Evolutionary conservation across 2,329 filamentous ascomycete genomes (phyloP).

Genomic region (Apiospora sp.): DNA sequence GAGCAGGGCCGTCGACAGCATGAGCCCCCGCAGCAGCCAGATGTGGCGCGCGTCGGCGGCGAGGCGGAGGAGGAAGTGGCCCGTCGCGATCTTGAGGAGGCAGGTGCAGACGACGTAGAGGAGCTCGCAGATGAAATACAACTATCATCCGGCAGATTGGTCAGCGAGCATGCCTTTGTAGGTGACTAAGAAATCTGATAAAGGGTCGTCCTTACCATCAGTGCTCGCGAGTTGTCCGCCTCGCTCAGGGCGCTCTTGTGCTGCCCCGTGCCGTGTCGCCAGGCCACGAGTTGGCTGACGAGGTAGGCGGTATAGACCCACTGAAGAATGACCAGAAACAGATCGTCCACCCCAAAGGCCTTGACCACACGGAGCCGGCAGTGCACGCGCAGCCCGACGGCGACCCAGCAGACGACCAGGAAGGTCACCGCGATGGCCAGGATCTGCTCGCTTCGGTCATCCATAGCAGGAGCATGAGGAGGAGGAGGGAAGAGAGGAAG

Average conservation of each 20-base stretch:
- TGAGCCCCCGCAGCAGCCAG: slow-evolving; percentile 23
- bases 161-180: no score
- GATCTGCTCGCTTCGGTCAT: slow-evolving; percentile 9
- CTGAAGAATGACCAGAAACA: background rate
- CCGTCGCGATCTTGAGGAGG: slow-evolving; percentile 24
- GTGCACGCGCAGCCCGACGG: slow-evolving; percentile 12
- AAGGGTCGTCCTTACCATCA: slow-evolving; percentile 1
- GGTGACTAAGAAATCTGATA: no score
- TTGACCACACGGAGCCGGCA: slow-evolving; percentile 2
- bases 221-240: background rate
- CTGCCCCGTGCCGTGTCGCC: background rate
- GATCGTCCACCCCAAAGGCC: background rate
- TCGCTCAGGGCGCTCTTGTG: background rate
- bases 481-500: background rate
- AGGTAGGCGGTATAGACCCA: background rate
- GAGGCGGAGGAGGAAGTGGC: slow-evolving; percentile 24
- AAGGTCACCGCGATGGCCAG: slow-evolving; percentile 16
- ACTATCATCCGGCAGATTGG: background rate
- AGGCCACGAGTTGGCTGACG: background rate
- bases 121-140: slow-evolving; percentile 26
- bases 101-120: slow-evolving; percentile 26
- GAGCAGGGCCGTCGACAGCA: slow-evolving; percentile 10
- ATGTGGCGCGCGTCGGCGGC: slow-evolving; percentile 23
- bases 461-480: background rate
- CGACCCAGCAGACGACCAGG: background rate